Percentiles rank a stretch among this genome's conserved stretches.
These are phyloP conservation scores for Fusarium xylarioides DNA, from an alignment of 2,329 filamentous ascomycete genomes.

Conservation along the genomic window DNA sequence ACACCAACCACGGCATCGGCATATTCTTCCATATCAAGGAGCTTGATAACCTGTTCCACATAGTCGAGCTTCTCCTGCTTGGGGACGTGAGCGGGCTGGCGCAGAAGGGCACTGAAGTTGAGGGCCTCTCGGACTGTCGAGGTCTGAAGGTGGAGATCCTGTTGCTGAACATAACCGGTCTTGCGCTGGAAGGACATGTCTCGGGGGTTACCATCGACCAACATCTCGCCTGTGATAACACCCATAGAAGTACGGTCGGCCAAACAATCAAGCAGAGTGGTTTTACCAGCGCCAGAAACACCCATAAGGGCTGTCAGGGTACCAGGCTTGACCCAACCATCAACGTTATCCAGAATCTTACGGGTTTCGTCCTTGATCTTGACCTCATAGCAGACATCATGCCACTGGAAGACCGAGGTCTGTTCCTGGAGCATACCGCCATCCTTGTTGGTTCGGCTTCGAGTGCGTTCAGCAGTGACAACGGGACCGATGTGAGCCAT, in stretches of 20 bases:
- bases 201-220: constrained; percentile 70
- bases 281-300: constrained; percentile 93
- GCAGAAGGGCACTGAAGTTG: constrained; percentile 83
- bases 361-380: constrained; percentile 81
- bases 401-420: constrained; percentile 86
- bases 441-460: constrained; percentile 49
- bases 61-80: constrained; percentile 83
- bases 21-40: constrained; percentile 89
- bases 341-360: constrained; percentile 83
- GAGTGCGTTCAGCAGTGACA: constrained; percentile 55
- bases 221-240: constrained; percentile 86
- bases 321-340: constrained; percentile 94
- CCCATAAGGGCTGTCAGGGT: constrained; percentile 92
- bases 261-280: constrained; percentile 85
- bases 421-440: constrained; percentile 61
- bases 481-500: constrained; percentile 59
- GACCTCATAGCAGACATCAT: constrained; percentile 78
- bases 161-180: constrained; percentile 91
- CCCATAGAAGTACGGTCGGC: constrained; percentile 89
- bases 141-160: constrained; percentile 87
- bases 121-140: constrained; percentile 89
- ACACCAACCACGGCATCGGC: constrained; percentile 92
- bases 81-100: constrained; percentile 80
- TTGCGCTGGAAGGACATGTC: constrained; percentile 90
- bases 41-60: constrained; percentile 88